phyloP scores from a whole-genome alignment of 2,329 filamentous ascomycete species.

The Clonostachys rhizophaga region DNA sequence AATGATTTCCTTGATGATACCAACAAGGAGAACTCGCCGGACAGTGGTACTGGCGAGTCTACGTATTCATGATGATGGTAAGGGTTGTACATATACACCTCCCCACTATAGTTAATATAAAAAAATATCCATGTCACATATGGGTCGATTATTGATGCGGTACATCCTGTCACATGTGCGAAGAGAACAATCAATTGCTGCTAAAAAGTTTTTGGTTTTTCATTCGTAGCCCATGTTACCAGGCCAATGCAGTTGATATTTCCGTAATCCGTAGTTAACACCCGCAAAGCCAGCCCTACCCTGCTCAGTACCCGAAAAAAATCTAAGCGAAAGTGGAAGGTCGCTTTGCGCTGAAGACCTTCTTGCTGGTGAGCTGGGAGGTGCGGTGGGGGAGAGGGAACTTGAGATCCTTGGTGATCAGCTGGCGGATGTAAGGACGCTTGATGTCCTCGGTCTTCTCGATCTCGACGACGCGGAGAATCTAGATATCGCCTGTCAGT shows the following conservation, averaged over 20 bases:
- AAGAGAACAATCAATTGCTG: not conserved
- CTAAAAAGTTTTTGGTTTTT: constrained; percentile 23
- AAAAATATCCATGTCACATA: not conserved
- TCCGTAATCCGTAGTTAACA: constrained; percentile 59
- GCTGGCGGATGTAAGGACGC: constrained; percentile 99
- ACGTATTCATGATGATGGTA: not conserved
- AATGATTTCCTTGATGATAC: constrained; percentile 38
- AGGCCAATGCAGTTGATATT: constrained; percentile 55
- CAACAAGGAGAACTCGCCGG: constrained; percentile 22
- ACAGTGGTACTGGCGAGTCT: constrained; percentile 9
- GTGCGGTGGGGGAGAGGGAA: constrained; percentile 99
- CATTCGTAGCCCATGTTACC: constrained; percentile 41
- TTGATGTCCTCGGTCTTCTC: constrained; percentile 93
- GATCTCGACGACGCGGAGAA: constrained; percentile 96
- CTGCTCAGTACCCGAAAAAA: constrained; percentile 44
- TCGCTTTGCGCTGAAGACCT: constrained; percentile 89
- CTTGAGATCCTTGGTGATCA: constrained; percentile 88
- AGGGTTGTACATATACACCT: too few species aligned
- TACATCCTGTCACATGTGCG: not conserved
- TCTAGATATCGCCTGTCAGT: constrained; percentile 44
- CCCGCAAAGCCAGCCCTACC: constrained; percentile 52
- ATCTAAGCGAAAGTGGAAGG: constrained; percentile 96
- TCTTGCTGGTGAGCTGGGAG: constrained; percentile 76
- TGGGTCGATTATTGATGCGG: not conserved
- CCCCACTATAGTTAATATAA: not conserved